Evolutionary conservation across 1,284 basidiomycete species (phyloP).

Genomic region (Sporisorium sorghi): DNA sequence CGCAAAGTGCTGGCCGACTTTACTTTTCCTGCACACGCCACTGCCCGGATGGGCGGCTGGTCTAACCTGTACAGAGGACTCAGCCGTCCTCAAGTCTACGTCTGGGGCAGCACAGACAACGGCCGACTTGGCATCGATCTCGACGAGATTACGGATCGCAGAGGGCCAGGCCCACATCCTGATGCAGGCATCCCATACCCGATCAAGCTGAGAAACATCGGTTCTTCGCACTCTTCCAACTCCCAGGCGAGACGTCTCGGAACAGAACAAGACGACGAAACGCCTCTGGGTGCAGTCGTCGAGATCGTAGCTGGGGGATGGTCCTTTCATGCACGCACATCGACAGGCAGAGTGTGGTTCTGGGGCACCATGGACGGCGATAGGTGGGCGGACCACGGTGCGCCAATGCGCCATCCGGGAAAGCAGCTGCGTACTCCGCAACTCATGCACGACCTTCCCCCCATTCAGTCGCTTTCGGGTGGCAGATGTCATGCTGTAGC

Average conservation of each 20-base stretch:
- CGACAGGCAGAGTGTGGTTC: conserved; percentile 31
- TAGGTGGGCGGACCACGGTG: neutral
- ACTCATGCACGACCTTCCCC: conserved; percentile 20
- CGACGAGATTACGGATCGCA: neutral
- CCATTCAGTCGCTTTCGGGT: conserved; percentile 69
- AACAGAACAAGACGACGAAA: neutral
- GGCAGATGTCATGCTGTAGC: conserved; percentile 79
- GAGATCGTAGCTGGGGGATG: conserved; percentile 53
- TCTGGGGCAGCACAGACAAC: conserved; percentile 42
- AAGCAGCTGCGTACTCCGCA: neutral
- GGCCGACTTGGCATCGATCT: conserved; percentile 31
- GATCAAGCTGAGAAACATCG: conserved; percentile 10
- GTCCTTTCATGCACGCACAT: conserved; percentile 50
- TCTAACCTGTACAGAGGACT: conserved; percentile 47
- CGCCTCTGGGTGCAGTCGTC: conserved; percentile 10
- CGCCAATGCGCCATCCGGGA: conserved; percentile 7
- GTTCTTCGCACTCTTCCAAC: neutral
- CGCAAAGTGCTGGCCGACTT: conserved; percentile 46
- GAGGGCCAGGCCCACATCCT: neutral
- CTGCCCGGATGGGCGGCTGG: conserved; percentile 44
- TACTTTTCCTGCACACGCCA: conserved; percentile 41
- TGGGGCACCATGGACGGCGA: conserved; percentile 54
- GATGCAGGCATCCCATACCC: conserved; percentile 40
- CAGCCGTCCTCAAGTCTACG: conserved; percentile 32
- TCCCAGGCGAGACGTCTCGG: neutral